Conservation (phyloP, 441 rosid genomes). For the Euphorbia schlechtendalii region DNA sequence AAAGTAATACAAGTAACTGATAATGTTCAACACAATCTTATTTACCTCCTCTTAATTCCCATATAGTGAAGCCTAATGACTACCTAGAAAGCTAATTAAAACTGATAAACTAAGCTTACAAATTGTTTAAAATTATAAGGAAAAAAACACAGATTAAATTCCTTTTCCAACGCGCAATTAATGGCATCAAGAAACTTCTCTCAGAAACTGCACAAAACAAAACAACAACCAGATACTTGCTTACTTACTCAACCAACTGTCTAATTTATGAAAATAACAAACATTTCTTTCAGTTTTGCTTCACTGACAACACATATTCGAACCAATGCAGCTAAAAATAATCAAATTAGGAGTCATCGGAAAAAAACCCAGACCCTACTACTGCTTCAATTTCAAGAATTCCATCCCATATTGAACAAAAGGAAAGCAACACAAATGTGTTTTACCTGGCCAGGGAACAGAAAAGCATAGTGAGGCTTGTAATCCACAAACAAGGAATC, state of each 20-base stretch:
- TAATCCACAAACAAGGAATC: constrained; percentile 72
- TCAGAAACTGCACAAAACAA: no score
- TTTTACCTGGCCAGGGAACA: constrained; percentile 90
- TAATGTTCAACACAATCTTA: not conserved
- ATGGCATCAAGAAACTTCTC: not conserved
- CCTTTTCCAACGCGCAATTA: not conserved
- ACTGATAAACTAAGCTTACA: not conserved
- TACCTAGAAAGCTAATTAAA: not conserved
- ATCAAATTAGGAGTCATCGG: not conserved
- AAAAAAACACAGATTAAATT: not conserved
- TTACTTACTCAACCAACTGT: not conserved
- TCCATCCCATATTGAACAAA: not conserved
- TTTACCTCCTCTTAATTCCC: no score
- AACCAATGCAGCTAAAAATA: constrained; percentile 2
- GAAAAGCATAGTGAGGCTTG: constrained; percentile 70
- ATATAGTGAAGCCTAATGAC: no score
- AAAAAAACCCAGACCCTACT: not conserved
- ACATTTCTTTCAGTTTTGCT: not conserved
- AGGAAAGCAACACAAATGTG: not conserved
- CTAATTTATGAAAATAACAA: not conserved
- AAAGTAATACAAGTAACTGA: no score
- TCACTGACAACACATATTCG: not conserved
- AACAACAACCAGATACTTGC: no score
- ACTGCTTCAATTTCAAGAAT: not conserved
- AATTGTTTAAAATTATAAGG: not conserved